These are phyloP conservation scores for Eremochloa ophiuroides DNA, from an alignment of 176 grass and related monocot genomes.

Conservation along the genomic window DNA sequence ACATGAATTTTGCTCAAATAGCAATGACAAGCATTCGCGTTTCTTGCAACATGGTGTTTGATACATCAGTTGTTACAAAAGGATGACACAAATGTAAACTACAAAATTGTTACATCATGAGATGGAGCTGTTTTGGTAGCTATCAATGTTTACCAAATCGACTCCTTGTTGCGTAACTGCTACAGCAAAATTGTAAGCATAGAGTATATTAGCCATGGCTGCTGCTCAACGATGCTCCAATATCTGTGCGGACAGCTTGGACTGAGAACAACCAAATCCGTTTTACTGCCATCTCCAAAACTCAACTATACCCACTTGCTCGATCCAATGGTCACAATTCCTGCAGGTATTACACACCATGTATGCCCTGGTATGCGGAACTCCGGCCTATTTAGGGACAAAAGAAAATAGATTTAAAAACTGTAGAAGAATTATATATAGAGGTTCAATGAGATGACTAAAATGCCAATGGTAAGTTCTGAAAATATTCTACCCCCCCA, in stretches of 20 bases:
- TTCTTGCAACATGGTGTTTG: background rate
- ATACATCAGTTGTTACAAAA: slow-evolving; percentile 29
- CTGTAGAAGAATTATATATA: background rate
- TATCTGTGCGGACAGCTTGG: background rate
- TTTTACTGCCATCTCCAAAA: background rate
- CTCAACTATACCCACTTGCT: background rate
- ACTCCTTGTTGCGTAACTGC: background rate
- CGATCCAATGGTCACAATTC: background rate
- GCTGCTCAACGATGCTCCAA: background rate
- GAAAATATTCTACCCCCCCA: background rate
- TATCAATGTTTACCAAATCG: background rate
- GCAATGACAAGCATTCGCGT: background rate
- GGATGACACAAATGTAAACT: slow-evolving; percentile 2
- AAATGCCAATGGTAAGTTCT: background rate
- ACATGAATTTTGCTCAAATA: background rate
- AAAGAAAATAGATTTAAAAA: background rate
- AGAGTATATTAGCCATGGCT: background rate
- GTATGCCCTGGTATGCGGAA: background rate
- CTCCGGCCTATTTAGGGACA: background rate
- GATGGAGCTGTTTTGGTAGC: background rate
- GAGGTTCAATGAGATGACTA: background rate
- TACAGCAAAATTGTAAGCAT: background rate
- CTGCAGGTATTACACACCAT: background rate
- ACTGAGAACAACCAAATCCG: background rate
- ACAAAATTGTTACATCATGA: slow-evolving; percentile 29